Conservation (phyloP, 169 alveolate genomes). For the Besnoitia besnoiti region DNA sequence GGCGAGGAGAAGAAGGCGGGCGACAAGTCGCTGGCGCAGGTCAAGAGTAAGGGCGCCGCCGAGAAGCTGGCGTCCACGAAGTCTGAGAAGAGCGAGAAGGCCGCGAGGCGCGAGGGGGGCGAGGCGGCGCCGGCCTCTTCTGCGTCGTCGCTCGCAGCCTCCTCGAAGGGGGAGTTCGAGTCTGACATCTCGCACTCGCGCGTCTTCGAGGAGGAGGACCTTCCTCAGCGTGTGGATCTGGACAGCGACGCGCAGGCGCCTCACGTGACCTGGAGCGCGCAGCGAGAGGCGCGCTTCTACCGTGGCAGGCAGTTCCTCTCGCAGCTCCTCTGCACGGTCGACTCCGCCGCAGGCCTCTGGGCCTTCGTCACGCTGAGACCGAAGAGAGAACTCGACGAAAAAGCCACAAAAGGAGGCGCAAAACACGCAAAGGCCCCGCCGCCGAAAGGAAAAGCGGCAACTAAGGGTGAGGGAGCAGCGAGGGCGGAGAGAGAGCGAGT, state of each 20-base stretch:
- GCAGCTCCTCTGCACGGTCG: conserved; percentile 19
- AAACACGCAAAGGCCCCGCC: conserved; percentile 4
- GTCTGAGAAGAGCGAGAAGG: no score
- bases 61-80: no score
- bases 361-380: not conserved
- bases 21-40: no score
- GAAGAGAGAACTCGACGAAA: not conserved
- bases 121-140: no score
- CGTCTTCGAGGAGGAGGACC: no score
- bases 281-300: not conserved
- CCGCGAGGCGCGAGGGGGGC: no score
- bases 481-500: not conserved
- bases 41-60: no score
- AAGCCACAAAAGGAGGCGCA: not conserved
- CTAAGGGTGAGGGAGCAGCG: not conserved
- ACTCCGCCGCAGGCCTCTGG: conserved; percentile 30
- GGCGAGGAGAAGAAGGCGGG: not conserved
- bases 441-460: not conserved
- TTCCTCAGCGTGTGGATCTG: no score
- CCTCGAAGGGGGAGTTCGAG: no score
- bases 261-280: not conserved
- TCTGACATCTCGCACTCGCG: no score
- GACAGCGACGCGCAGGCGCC: no score
- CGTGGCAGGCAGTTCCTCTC: conserved; percentile 30
- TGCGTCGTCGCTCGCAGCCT: no score